Base-by-base conservation (phyloP, 495 filamentous ascomycete genomes). In the Delitschia confertaspora region DNA sequence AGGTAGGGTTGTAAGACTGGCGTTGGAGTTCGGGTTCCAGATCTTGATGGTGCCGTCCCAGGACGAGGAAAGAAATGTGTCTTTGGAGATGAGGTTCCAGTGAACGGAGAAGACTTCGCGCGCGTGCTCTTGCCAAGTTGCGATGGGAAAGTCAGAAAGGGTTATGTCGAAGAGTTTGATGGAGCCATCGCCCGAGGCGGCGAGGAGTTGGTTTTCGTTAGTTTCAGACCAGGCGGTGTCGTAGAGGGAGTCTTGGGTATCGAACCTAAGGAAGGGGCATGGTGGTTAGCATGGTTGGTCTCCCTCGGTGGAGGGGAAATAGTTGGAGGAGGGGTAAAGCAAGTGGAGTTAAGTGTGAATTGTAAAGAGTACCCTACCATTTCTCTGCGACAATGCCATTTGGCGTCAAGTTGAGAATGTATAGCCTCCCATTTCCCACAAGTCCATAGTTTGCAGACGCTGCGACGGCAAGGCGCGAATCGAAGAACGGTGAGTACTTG, bases 401-500 rank as follows among this genome's bases (percentile, higher is more conserved):
- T 0, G 85, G 70, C 4, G 82, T 88, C 42, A 98, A 65, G 26
- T 79, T 78, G 10, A 95, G 70, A 37, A 88, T 78, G 53, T 80
- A 94, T 1, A 96, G 60, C 19, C 88, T 74, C 20, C 91, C 91
- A 70, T 98, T 98, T 42, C 91, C 91, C 4, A 96, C 93, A 17
- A 98, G 83, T 16, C 93, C 91, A 61, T 88, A 98, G 68, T 98
- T 95, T 31, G 88, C 78, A 6, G 85, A 78, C 4, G 84, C 75
- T 19, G 83, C 80, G 47, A 93, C 84, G 34, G 91, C 93, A 18
- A 98, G 73, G 24, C 88, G 81, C 37, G 83, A 88, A 67, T 95
- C 89, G 70, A 89, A 91, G 72, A 95, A 98, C 25, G 91, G 88
- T 16, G 89, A 95, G 72, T 95, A 98, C 65, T 95, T 93, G 56